Base-by-base conservation (phyloP, 495 filamentous ascomycete species). In the Delitschia confertaspora region DNA sequence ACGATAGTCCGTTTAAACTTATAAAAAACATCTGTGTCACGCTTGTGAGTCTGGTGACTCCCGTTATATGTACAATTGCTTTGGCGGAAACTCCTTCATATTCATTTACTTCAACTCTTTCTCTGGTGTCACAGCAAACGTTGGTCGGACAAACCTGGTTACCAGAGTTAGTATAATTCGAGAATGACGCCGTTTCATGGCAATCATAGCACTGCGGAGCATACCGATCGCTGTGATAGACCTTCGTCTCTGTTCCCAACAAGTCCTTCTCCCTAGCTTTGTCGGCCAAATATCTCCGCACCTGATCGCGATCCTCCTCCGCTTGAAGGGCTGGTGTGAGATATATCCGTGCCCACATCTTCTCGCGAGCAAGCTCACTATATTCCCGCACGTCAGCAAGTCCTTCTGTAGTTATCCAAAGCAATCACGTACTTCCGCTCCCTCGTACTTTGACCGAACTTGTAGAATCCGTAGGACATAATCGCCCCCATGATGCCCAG, bases 271-370 rank as follows among this genome's bases (percentile, higher is more conserved):
- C 93, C 31, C 91, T 71, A 42, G 77, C 84, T 71, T 85, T 76
- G 58, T 93, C 83, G 35, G 93, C 91, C 42, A 78, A 77, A 60
- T 87, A 71, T 51, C 88, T 68, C 33, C 91, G 75, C 52, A 93
- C 88, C 59, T 85, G 79, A 69, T 98, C 91, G 34, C 91, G 82
- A 69, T 98, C 91, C 58, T 89, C 84, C 61, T 98, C 91, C 42
- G 91, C 91, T 59, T 95, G 88, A 38, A 98, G 79, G 50, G 91
- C 64, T 22, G 91, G 91, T 60, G 87, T 87, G 35, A 98, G 70
- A 62, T 98, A 76, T 55, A 96, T 88, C 53, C 91, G 82, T 32
- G 80, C 72, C 91, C 91, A 98, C 75, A 95, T 88, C 71, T 98
- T 98, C 60, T 98, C 91, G 33, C 91, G 85, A 39, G 79, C 83